Evolutionary conservation across 2,329 filamentous ascomycete species (phyloP), one percentile per base, ranked within the genome.

Genomic region (Aureobasidium pullulans): DNA sequence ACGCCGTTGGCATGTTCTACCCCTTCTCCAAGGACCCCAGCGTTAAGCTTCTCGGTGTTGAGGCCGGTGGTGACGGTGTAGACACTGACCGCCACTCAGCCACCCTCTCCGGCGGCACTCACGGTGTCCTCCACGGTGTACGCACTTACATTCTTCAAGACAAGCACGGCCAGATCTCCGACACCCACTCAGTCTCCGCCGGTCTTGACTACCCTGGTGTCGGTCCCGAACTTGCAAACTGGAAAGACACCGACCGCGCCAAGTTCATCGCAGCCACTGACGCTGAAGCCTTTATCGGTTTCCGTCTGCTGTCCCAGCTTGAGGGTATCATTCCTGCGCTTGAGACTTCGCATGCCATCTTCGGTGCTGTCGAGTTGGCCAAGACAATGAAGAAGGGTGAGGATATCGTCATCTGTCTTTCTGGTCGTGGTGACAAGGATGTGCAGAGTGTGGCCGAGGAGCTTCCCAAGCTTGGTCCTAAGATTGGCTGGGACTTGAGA

Each of bases 401-500:
- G 76, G 91, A 97, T 69, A 77, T 99, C 31, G 93, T 99, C 61
- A 92, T 99, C 63, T 97, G 93, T 76, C 74, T 99, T 39, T 95
- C 89, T 70, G 94, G 94, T 8, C 81, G 94, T 66, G 94, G 94
- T 63, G 94, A 99, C 76, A 99, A 99, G 84, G 94, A 99, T 71
- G 94, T 99, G 61, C 92, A 99, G 83, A 96, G 90, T 69, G 93
- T 99, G 54, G 94, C 94, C 0, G 94, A 99, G 70, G 90, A 96
- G 76, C 76, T 99, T 70, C 93, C 93, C 16, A 88, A 82, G 66
- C 74, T 99, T 63, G 93, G 94, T 0, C 94, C 94, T 7, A 80
- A 88, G 79, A 97, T 99, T 74, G 90, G 81, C 49, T 86, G 84
- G 84, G 83, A 86, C 70, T 68, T 86, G 74, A 77, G 83, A 63